phyloP scores from a whole-genome alignment of 2,329 filamentous ascomycete genomes.

The Exophiala aquamarina region DNA sequence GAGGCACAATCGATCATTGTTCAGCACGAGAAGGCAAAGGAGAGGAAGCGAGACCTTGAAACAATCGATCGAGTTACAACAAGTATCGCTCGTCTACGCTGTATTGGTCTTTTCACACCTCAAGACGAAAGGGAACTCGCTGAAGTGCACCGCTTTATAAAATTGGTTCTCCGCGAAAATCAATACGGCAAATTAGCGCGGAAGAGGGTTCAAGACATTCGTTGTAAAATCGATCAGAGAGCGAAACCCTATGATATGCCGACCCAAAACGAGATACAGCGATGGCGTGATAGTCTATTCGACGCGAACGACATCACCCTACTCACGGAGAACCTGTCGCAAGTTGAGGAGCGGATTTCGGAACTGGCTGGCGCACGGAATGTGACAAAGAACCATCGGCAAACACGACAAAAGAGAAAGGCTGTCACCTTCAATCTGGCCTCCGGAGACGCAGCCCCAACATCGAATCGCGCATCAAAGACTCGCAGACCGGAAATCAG shows the following conservation, averaged over 20 bases:
- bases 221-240: constrained; percentile 21
- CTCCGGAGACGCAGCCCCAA: too few species aligned
- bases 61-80: constrained; percentile 12
- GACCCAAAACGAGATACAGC: constrained; percentile 1
- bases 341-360: constrained; percentile 5
- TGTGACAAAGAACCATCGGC: constrained; percentile 1
- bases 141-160: constrained; percentile 18
- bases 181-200: constrained; percentile 14
- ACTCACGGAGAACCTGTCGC: constrained; percentile 6
- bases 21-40: constrained; percentile 21
- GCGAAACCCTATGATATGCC: constrained; percentile 1
- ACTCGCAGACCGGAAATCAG: not conserved
- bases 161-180: constrained; percentile 15
- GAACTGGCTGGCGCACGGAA: constrained; percentile 9
- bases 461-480: not conserved
- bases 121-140: constrained; percentile 18
- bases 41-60: constrained; percentile 20
- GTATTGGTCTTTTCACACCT: constrained; percentile 9
- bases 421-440: too few species aligned
- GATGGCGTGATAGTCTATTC: constrained; percentile 7
- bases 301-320: constrained; percentile 1
- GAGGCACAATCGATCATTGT: constrained; percentile 14
- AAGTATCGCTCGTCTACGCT: constrained; percentile 14
- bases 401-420: too few species aligned
- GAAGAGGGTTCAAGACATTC: constrained; percentile 18